phyloP scores from a whole-genome alignment of 1,284 basidiomycete species.

The Schizophyllum amplum region DNA sequence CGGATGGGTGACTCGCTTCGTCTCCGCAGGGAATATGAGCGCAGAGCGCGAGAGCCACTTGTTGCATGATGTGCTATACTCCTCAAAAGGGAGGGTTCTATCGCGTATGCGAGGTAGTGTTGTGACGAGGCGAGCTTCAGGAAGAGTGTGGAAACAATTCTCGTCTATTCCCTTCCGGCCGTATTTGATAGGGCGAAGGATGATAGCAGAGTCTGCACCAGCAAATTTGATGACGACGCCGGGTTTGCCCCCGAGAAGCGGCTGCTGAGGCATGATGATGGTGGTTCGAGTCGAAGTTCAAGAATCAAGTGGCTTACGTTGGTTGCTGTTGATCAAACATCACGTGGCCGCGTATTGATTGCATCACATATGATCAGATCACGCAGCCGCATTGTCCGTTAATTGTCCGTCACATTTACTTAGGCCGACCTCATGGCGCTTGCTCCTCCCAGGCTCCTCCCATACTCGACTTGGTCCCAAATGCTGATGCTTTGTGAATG shows the following conservation, averaged over 20 bases:
- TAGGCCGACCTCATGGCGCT: too few species aligned
- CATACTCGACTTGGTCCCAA: too few species aligned
- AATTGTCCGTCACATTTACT: too few species aligned
- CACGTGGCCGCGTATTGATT: too few species aligned
- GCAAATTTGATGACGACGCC: background rate
- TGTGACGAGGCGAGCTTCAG: background rate
- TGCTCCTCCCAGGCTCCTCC: too few species aligned
- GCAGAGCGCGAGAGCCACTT: background rate
- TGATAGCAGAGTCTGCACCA: background rate
- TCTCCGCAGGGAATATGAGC: background rate
- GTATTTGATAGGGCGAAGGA: background rate
- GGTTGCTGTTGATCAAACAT: too few species aligned
- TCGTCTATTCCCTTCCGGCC: background rate
- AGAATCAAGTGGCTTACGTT: too few species aligned
- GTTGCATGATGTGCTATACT: background rate
- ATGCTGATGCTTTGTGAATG: too few species aligned
- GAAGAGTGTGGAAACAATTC: background rate
- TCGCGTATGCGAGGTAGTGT: background rate
- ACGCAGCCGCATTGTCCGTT: too few species aligned
- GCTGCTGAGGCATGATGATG: background rate
- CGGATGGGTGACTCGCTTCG: background rate
- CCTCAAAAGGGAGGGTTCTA: background rate
- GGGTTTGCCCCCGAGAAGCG: background rate
- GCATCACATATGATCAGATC: too few species aligned
- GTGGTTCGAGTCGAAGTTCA: background rate